phyloP scores from a whole-genome alignment of 768 basidiomycete species.

The Steccherinum ochraceum region DNA sequence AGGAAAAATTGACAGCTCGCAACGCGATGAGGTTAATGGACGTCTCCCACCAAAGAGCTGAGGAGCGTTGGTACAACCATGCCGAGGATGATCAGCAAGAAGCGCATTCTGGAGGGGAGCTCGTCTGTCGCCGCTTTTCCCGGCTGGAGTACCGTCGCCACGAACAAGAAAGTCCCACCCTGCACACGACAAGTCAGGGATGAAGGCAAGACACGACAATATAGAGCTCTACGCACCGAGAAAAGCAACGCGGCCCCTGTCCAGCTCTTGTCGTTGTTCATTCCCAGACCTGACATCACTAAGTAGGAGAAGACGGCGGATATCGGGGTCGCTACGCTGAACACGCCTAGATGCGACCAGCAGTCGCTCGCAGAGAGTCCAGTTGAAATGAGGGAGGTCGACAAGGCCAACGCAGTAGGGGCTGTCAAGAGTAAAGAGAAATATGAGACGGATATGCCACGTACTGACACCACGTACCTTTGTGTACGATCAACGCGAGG shows the following conservation, averaged over 20 bases:
- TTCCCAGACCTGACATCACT: slow-evolving; percentile 51
- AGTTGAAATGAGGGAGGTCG: slow-evolving; percentile 75
- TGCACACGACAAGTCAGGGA: slow-evolving; percentile 22
- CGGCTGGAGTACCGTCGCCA: slow-evolving; percentile 85
- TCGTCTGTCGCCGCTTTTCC: slow-evolving; percentile 33
- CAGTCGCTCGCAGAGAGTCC: slow-evolving; percentile 64
- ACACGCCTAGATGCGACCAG: slow-evolving; percentile 67
- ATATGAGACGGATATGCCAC: neutral
- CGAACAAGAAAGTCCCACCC: slow-evolving; percentile 94
- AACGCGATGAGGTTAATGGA: too few species aligned
- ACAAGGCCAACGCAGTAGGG: slow-evolving; percentile 86
- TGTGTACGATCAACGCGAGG: slow-evolving; percentile 86
- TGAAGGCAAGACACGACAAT: neutral
- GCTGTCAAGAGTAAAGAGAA: slow-evolving; percentile 42
- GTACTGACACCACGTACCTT: slow-evolving; percentile 40
- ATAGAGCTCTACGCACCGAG: slow-evolving; percentile 45
- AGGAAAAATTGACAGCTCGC: too few species aligned
- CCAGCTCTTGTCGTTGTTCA: slow-evolving; percentile 41
- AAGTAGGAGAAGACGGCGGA: slow-evolving; percentile 75
- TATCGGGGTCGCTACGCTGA: slow-evolving; percentile 79
- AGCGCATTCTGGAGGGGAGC: slow-evolving; percentile 38
- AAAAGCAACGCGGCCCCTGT: slow-evolving; percentile 77
- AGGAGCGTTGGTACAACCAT: slow-evolving; percentile 68
- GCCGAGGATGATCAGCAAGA: slow-evolving; percentile 52
- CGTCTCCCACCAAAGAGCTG: slow-evolving; percentile 56